Base-by-base conservation (phyloP, 352 stramenopile genomes). In the Aphanomyces stellatus region DNA sequence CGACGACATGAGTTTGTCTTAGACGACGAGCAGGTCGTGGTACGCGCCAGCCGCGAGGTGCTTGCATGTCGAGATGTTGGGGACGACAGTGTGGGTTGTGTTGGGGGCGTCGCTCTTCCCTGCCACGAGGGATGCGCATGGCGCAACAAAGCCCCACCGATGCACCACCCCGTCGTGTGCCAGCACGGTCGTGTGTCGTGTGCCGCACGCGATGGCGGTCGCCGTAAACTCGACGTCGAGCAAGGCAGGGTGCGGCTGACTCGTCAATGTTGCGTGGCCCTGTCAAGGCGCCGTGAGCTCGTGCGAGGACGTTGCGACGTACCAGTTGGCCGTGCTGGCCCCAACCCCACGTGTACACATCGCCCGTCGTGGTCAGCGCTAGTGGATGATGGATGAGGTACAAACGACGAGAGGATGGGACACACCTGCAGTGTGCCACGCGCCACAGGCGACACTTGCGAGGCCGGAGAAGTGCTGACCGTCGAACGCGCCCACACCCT, bases 311-410 rank as follows among this genome's bases (percentile, higher is more conserved):
- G 30, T 56, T 48, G 5, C 11, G 27, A 71, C 73, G 53, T 71
- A 91, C 85, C 74, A 93, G 42, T 72, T 93, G 85, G 0, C 77
- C 77, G 70, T 91, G 74, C 35, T 69, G 76, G 27, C 82, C 79
- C 85, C 85, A 93, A 22, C 85, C 85, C 80, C 81, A 93, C 28
- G 81, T 87, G 69, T 91, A 93, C 30, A 91, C 48, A 57, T 93
- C 82, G 1, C 82, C 80, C 5, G 77, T 76, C 3, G 74, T 72
- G 6, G 82, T 88, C 40, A 40, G 56, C 60, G 69, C 74, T 71
- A 71, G 19, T 27, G 25, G 24, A 42, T 35, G n/a, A 51, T 19
- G 61, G 0, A 2, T 30, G 1, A 31, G 28, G 37, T 37, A 59
- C n/a, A 42, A 42, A 17, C 1, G 28, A 17, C 8, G 17, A 46